Percentiles rank a stretch among this genome's conserved stretches.
phyloP scores from a whole-genome alignment of 805 yeast species.

The Wickerhamomyces tratensis region DNA sequence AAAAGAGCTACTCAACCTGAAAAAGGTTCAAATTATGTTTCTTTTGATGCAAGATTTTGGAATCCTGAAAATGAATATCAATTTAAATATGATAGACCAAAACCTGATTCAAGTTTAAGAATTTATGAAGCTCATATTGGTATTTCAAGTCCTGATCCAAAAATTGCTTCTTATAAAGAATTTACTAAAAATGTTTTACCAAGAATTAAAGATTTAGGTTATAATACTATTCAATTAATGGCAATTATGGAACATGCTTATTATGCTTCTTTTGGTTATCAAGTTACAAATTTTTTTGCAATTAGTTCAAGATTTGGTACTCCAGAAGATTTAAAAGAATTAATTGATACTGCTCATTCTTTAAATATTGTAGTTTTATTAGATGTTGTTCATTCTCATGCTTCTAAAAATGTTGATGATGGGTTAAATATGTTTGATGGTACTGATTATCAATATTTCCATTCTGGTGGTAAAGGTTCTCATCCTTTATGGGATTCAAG shows the following conservation, averaged over 20 bases:
- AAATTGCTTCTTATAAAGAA: constrained; percentile 76
- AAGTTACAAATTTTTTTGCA: constrained; percentile 88
- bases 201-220: constrained; percentile 75
- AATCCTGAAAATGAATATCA: constrained; percentile 44
- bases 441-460: constrained; percentile 91
- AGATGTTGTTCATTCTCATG: constrained; percentile 94
- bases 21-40: constrained; percentile 33
- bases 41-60: constrained; percentile 90
- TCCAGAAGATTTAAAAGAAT: constrained; percentile 88
- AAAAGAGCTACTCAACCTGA: constrained; percentile 71
- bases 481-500: constrained; percentile 97
- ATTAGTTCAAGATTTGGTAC: constrained; percentile 85
- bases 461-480: constrained; percentile 79
- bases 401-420: constrained; percentile 88
- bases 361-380: constrained; percentile 78
- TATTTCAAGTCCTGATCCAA: constrained; percentile 84
- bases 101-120: constrained; percentile 39
- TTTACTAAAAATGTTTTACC: constrained; percentile 78
- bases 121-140: constrained; percentile 96
- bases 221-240: constrained; percentile 92
- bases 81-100: constrained; percentile 61
- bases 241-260: constrained; percentile 99
- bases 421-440: constrained; percentile 93
- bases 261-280: constrained; percentile 97
- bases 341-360: constrained; percentile 86